A percentile compares a stretch with the other conserved stretches of the same genome.
These are phyloP conservation scores for Elongisporangium anandrum DNA, from an alignment of 352 stramenopile species.

Conservation along the genomic window DNA sequence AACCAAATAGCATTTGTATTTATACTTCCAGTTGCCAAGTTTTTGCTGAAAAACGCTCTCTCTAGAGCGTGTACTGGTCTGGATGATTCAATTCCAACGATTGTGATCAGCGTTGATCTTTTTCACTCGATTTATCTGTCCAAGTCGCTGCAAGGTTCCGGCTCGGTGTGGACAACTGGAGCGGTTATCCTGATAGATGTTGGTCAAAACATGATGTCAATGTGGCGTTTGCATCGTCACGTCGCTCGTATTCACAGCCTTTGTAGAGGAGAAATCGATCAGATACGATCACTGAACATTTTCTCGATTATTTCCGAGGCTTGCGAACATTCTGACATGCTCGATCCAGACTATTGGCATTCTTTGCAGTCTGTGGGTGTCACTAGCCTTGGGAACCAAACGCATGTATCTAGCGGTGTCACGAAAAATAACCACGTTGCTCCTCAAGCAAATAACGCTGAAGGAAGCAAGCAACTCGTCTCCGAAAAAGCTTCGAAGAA, in stretches of 20 bases:
- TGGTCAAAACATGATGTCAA: not conserved
- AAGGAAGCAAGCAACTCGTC: too few relatives aligned
- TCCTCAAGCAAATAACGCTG: too few relatives aligned
- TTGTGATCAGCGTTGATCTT: constrained; percentile 6
- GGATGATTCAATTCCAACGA: constrained; percentile 1
- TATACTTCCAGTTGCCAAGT: constrained; percentile 1
- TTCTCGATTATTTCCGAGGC: not conserved
- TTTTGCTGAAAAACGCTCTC: constrained; percentile 3
- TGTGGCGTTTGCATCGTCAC: not conserved
- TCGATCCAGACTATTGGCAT: not conserved
- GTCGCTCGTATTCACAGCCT: not conserved
- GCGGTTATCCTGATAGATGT: constrained; percentile 2
- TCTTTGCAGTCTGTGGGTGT: not conserved
- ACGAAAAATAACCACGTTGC: too few relatives aligned
- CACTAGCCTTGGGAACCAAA: too few relatives aligned
- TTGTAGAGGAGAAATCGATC: too few relatives aligned
- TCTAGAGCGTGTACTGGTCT: not conserved
- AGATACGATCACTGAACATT: too few relatives aligned
- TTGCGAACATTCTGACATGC: too few relatives aligned
- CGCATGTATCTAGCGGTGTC: not conserved
- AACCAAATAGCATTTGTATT: not conserved
- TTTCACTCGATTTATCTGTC: constrained; percentile 4
- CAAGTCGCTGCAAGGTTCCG: constrained; percentile 1
- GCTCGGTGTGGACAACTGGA: not conserved
- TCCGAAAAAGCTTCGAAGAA: too few relatives aligned